Evolutionary conservation across 352 stramenopile species (phyloP), one percentile per base, ranked within the genome.

Genomic region (Peronosclerospora sorghi): DNA sequence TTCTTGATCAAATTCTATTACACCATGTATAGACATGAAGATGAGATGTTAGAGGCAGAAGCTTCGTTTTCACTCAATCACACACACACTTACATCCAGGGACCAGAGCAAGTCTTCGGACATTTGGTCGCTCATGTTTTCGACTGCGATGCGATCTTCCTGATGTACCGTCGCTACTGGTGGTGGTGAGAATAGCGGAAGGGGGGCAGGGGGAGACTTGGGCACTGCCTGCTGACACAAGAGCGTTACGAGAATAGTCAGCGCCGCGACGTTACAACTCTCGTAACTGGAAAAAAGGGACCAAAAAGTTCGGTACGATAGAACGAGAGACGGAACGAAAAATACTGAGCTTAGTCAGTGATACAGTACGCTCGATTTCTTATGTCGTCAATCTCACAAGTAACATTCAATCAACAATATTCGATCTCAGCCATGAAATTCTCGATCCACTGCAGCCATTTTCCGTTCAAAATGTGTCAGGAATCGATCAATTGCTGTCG

Each of bases 61-160:
- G 4, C n/a, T n/a, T n/a, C n/a, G n/a, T n/a, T n/a, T n/a, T n/a
- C n/a, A n/a, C n/a, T n/a, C n/a, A n/a, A n/a, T n/a, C n/a, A n/a
- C n/a, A n/a, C n/a, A n/a, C 6, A 26, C 21, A 26, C 43, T 53
- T 59, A 87, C 74, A 47, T 87, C 74, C 39, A 85, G 55, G 28
- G 74, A 78, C 54, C 69, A 77, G 41, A 84, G 59, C 38, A 80
- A 59, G 42, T 83, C 74, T 48, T 87, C 74, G 18, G 68, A 75
- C 47, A 87, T 50, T 29, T 68, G 65, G 41, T 84, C 67, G 40
- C 55, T 60, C 58, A 76, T 77, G 34, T 27, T 62, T n/a, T 42
- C 40, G 45, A 24, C 40, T 26, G 21, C 21, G 21, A n/a, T 26
- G 21, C 6, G 6, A 26, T 26, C 21, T 26, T 6, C 21, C 4